Percentiles rank a stretch among this genome's conserved stretches.
Evolutionary conservation across 345 rosid species (phyloP).

Genomic region (Dimocarpus longan): DNA sequence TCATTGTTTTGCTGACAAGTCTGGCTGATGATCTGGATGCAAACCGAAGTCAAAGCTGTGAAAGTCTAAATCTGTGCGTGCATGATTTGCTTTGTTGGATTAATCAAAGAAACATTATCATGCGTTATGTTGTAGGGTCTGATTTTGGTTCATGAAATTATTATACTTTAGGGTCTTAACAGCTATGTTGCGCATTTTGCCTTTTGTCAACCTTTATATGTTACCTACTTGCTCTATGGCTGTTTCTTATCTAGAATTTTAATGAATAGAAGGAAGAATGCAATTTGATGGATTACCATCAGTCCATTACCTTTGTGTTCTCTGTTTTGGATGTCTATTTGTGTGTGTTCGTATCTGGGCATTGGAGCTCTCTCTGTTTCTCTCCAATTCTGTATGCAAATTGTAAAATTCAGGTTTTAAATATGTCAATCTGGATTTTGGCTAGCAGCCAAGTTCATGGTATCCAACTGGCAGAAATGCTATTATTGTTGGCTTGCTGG

Average conservation of each 20-base stretch:
- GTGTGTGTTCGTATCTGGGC: neutral
- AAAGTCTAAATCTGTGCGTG: neutral
- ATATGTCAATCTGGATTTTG: neutral
- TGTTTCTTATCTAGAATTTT: neutral
- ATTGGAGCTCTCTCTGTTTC: neutral
- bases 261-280: neutral
- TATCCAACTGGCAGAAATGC: neutral
- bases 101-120: neutral
- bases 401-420: neutral
- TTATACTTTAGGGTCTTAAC: neutral
- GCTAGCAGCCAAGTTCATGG: neutral
- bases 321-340: neutral
- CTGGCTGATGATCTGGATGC: conserved; percentile 5
- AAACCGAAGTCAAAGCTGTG: neutral
- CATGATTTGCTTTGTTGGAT: conserved; percentile 2
- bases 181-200: neutral
- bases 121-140: neutral
- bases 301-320: neutral
- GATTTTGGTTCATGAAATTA: conserved; percentile 5
- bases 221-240: neutral
- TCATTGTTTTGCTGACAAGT: neutral
- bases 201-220: neutral
- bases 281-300: neutral
- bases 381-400: neutral
- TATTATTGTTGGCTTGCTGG: neutral